phyloP scores from a whole-genome alignment of 2,329 filamentous ascomycete genomes.

The Aureobasidium sp. region DNA sequence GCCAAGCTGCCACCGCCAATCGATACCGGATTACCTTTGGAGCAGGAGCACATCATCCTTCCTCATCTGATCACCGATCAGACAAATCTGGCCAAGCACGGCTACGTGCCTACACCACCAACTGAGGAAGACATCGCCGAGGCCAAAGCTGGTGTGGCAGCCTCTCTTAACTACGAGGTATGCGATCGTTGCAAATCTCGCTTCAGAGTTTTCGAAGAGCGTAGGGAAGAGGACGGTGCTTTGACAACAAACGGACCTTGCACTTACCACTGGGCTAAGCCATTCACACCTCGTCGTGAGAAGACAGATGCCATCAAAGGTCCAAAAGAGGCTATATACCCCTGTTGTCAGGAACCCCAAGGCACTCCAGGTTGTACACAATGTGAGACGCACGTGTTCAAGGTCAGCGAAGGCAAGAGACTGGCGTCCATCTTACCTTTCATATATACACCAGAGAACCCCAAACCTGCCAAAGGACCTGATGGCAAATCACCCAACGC shows the following conservation, averaged over 20 bases:
- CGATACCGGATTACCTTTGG: constrained; percentile 57
- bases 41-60: constrained; percentile 61
- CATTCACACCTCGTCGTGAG: constrained; percentile 48
- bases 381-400: constrained; percentile 74
- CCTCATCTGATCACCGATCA: constrained; percentile 56
- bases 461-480: constrained; percentile 32
- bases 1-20: constrained; percentile 36
- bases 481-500: constrained; percentile 38
- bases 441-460: constrained; percentile 63
- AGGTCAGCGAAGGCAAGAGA: constrained; percentile 64
- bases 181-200: constrained; percentile 80
- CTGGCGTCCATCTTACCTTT: constrained; percentile 76
- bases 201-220: constrained; percentile 87
- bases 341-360: constrained; percentile 69
- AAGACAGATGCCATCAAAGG: constrained; percentile 49
- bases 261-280: constrained; percentile 69
- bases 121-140: constrained; percentile 55
- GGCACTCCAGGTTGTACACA: constrained; percentile 73
- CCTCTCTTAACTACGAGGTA: constrained; percentile 69
- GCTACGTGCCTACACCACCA: constrained; percentile 66
- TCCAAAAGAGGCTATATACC: constrained; percentile 53
- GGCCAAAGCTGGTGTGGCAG: constrained; percentile 55
- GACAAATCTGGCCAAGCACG: constrained; percentile 53
- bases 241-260: constrained; percentile 71
- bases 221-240: constrained; percentile 65